Base-by-base conservation (phyloP, 2,329 filamentous ascomycete genomes). In the Xylariaceae sp. region DNA sequence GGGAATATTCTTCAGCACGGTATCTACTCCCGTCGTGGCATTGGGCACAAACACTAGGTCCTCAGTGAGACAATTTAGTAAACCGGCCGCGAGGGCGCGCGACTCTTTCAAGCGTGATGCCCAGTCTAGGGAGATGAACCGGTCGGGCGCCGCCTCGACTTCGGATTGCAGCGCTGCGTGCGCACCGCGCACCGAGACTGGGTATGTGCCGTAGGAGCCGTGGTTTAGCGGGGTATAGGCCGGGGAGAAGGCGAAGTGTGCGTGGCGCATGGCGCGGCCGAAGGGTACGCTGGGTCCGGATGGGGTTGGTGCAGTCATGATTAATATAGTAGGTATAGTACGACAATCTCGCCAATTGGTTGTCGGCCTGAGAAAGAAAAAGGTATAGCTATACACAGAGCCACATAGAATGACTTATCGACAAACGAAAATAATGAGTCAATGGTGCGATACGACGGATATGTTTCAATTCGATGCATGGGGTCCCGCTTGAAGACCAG, bases 1-100 rank as follows among this genome's bases (percentile, higher is more conserved):
- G 11, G 67, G 68, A 3, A 90, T 68, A 62, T 84, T 87, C 43
- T 85, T 82, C 4, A 90, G 76, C 7, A 89, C 80, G 0, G 82
- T 87, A 66, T 88, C 87, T 19, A 84, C 70, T 28, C 81, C 85
- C 0, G 83, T 88, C 0, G 86, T 89, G 4, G 87, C 85, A 66
- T 90, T 90, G 19, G 83, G 80, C 5, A 89, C 80, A 63, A 89
- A 83, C 1, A 89, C 87, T 1, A 71, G 40, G 36, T 71, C 68
- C 3, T 54, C 56, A 3, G 61, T 52, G 12, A 54, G 33, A 41
- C 65, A 69, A 24, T 43, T 28, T 3, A 72, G 56, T 2, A 66
- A 2, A 0, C 28, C 17, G 0, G 69, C 67, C 4, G 61, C 52
- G 0, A 63, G 49, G 2, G 31, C 55, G 2, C 70, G 67, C 28